phyloP scores from a whole-genome alignment of 2,329 filamentous ascomycete genomes.

The Clarireedia homoeocarpa region DNA sequence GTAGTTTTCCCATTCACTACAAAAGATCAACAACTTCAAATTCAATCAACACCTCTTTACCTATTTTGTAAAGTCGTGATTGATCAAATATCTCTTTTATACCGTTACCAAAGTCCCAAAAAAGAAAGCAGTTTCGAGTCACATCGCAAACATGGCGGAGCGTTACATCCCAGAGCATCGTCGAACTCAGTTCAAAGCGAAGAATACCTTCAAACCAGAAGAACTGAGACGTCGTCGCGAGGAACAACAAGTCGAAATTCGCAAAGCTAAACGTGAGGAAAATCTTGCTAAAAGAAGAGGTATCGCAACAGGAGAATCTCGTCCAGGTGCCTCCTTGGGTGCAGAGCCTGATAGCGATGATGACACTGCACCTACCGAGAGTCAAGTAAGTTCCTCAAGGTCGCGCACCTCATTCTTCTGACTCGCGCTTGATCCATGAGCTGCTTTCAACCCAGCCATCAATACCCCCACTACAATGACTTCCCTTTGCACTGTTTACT shows the following conservation, averaged over 20 bases:
- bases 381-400: slow-evolving; percentile 66
- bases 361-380: slow-evolving; percentile 90
- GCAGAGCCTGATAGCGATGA: slow-evolving; percentile 95
- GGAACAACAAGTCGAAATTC: slow-evolving; percentile 98
- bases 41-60: slow-evolving; percentile 13
- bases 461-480: background rate
- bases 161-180: slow-evolving; percentile 99
- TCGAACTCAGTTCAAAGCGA: slow-evolving; percentile 98
- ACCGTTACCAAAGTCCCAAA: slow-evolving; percentile 5
- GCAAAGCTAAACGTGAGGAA: slow-evolving; percentile 97
- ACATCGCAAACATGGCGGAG: slow-evolving; percentile 66
- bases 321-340: slow-evolving; percentile 73
- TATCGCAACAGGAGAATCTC: slow-evolving; percentile 71
- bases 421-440: background rate
- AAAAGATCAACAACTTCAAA: background rate
- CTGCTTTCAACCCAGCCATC: background rate
- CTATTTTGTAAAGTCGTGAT: slow-evolving; percentile 4
- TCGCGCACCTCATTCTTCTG: slow-evolving; percentile 8
- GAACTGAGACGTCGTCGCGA: slow-evolving; percentile 96
- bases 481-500: slow-evolving; percentile 21
- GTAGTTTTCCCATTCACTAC: slow-evolving; percentile 6
- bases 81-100: background rate
- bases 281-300: slow-evolving; percentile 97
- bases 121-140: slow-evolving; percentile 8
- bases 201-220: slow-evolving; percentile 98